Evolutionary conservation across 768 basidiomycete species (phyloP).

Genomic region (Tulasnella sp.): DNA sequence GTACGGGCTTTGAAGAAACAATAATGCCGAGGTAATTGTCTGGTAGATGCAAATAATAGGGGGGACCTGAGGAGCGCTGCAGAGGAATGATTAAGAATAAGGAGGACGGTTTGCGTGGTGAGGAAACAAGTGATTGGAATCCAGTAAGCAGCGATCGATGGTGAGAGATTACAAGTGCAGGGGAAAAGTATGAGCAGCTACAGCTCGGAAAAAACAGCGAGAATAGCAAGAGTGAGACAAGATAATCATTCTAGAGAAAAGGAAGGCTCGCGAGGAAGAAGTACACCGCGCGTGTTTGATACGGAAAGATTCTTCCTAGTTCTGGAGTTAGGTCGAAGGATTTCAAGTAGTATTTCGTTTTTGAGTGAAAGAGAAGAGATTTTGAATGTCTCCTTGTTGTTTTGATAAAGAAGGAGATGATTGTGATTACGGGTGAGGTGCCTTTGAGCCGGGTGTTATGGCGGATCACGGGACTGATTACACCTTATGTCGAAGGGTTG

Average conservation of each 20-base stretch:
- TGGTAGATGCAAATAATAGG: neutral
- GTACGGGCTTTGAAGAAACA: neutral
- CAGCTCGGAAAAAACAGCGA: neutral
- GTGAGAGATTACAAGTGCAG: constrained; percentile 2
- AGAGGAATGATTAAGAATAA: constrained; percentile 4
- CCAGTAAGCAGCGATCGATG: neutral
- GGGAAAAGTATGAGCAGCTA: neutral
- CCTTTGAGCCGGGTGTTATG: neutral
- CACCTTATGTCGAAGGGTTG: constrained; percentile 7
- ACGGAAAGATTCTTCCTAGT: neutral
- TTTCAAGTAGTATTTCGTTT: too few relatives aligned
- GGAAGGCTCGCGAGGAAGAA: too few relatives aligned
- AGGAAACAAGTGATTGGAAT: too few relatives aligned
- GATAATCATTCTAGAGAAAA: neutral
- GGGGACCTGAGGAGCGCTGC: neutral
- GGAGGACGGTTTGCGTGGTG: neutral
- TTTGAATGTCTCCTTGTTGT: too few relatives aligned
- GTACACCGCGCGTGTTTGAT: neutral
- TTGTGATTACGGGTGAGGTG: neutral
- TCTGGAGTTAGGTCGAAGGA: too few relatives aligned
- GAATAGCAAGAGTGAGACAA: neutral
- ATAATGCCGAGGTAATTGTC: neutral
- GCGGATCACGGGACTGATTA: neutral
- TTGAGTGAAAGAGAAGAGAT: too few relatives aligned
- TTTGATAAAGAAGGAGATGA: too few relatives aligned